Base-by-base conservation (phyloP, 1,284 basidiomycete species). In the Termitomyces sp. region DNA sequence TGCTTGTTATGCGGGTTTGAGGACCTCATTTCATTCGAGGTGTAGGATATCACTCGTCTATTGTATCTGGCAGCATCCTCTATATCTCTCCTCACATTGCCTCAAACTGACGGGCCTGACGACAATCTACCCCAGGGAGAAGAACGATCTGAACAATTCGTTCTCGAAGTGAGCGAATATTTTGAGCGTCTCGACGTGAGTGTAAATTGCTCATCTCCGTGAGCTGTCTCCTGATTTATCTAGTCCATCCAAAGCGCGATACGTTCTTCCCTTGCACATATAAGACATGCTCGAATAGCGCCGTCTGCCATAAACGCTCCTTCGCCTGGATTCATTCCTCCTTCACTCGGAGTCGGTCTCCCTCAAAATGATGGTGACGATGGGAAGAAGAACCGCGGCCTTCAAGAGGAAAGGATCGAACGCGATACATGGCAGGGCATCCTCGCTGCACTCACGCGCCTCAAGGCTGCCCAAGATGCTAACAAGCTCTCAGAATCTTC, bases 281-380 rank as follows among this genome's bases (percentile, higher is more conserved):
- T 91, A 56, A 78, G 87, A 10, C 82, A 88, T 63, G 84, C 86
- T n/a, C 81, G 88, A 55, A 88, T 91, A 57, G 85, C 89, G 30
- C 87, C 88, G 3, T 86, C 86, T 18, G 83, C 88, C 13, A 89
- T 91, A 60, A 85, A 83, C 49, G 88, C 88, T 1, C 88, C 88
- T 33, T 77, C 82, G 3, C 76, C 75, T 0, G 79, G 79, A 24
- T 88, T 89, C 65, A 71, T 88, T 9, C 88, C 88, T 8, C 81
- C 86, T 8, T 82, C 86, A 2, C 77, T 88, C 9, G 88, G 88
- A 10, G 85, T 88, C n/a, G 85, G 84, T 1, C 74, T 87, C 51
- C 85, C 86, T 30, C 54, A 54, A 37, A 65, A 74, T 3, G 71
- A 73, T 19, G 69, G 69, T 11, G 66, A 68, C 43, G 55, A 67